phyloP scores from a whole-genome alignment of 768 basidiomycete genomes.

The Pleurotus cornucopiae region DNA sequence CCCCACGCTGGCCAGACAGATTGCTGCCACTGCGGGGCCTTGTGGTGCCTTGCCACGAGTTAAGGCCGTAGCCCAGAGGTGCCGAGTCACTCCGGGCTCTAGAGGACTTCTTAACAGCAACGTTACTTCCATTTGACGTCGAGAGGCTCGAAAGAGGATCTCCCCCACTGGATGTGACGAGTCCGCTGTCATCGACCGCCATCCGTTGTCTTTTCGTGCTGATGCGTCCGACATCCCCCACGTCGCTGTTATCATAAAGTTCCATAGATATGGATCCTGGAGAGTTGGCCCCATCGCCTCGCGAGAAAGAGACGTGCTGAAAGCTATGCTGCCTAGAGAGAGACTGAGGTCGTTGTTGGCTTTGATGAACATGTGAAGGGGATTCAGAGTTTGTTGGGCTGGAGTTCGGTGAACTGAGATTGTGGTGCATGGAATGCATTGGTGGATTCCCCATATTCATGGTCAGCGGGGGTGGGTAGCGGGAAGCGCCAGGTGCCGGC shows the following conservation, averaged over 20 bases:
- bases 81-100: constrained; percentile 69
- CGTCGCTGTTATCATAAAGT: constrained; percentile 35
- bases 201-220: constrained; percentile 51
- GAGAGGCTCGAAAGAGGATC: constrained; percentile 31
- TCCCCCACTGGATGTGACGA: constrained; percentile 16
- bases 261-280: constrained; percentile 38
- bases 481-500: constrained; percentile 36
- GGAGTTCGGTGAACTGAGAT: constrained; percentile 20
- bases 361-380: constrained; percentile 19
- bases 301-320: constrained; percentile 43
- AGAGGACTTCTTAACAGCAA: constrained; percentile 34
- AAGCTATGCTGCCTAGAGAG: constrained; percentile 61
- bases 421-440: constrained; percentile 39
- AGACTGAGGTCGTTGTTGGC: constrained; percentile 18
- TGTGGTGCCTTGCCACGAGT: constrained; percentile 20
- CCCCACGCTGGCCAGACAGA: constrained; percentile 27
- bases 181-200: constrained; percentile 25
- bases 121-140: constrained; percentile 17
- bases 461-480: constrained; percentile 40
- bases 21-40: constrained; percentile 51
- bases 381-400: constrained; percentile 37
- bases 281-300: constrained; percentile 30
- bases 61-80: constrained; percentile 52
- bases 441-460: constrained; percentile 33
- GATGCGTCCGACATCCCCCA: constrained; percentile 13